Evolutionary conservation across 177 flowering plant genomes (phyloP).

Genomic region (Vitis hybrid): DNA sequence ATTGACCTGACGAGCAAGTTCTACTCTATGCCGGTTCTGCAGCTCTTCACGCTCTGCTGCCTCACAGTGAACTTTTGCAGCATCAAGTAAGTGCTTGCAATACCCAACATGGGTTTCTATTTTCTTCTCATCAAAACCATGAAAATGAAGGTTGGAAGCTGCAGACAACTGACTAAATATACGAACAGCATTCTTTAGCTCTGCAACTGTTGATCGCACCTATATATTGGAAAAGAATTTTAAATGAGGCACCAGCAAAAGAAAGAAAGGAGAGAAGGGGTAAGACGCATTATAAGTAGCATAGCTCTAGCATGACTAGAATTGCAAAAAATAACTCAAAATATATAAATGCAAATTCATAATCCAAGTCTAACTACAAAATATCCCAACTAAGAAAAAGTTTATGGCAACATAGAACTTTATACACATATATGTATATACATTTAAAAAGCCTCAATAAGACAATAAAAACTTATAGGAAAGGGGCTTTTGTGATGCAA

Average conservation of each 20-base stretch:
- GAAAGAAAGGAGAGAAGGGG: not conserved
- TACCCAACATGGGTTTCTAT: slow-evolving; percentile 94
- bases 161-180: slow-evolving; percentile 83
- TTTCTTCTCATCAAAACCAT: slow-evolving; percentile 97
- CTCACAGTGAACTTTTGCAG: slow-evolving; percentile 90
- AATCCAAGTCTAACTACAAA: not conserved
- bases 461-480: no score
- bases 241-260: slow-evolving; percentile 5
- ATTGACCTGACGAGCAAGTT: slow-evolving; percentile 79
- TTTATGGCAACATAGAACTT: not conserved
- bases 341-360: not conserved
- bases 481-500: not conserved
- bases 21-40: slow-evolving; percentile 74
- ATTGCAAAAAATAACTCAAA: not conserved
- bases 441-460: no score
- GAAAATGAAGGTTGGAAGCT: slow-evolving; percentile 74
- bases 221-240: slow-evolving; percentile 15
- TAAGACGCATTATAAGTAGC: no score
- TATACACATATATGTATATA: no score
- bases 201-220: slow-evolving; percentile 88
- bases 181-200: slow-evolving; percentile 91
- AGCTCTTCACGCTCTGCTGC: slow-evolving; percentile 92
- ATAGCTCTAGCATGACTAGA: no score
- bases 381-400: not conserved
- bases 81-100: slow-evolving; percentile 88